Base-by-base conservation (phyloP, 1,139 yeast genomes). In the Wickerhamiella infanticola region DNA sequence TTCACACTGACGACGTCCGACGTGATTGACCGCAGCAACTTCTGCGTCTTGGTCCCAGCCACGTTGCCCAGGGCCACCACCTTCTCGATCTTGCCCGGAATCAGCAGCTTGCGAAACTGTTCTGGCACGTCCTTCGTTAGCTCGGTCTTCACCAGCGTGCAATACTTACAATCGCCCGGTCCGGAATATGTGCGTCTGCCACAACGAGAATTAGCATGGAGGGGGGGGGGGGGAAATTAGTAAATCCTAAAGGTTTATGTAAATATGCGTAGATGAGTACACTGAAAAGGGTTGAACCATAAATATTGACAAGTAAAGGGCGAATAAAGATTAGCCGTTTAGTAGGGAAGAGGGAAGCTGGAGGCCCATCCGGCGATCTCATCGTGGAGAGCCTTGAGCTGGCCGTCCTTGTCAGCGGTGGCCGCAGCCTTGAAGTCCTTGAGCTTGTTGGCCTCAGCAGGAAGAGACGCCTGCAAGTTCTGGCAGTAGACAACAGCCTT, bases 281-380 rank as follows among this genome's bases (percentile, higher is more conserved):
- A 23, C 7, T 23, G 18, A n/a, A n/a, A 11, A 24, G 39, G 39
- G 38, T 33, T 41, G 43, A 41, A 35, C 43, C 43, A 35, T 35
- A 25, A 24, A 23, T 18, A 11, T 11, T 18, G 7, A 35, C 13
- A n/a, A 9, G 13, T 18, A 9, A 13, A 6, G 3, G 37, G 23
- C 37, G 13, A 13, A 35, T 13, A 9, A 11, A n/a, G 37, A 13
- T 7, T 6, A 11, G 6, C 9, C 13, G 39, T 33, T 55, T 60
- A 63, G 50, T 63, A 68, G 56, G 97, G 84, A 59, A 90, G 77
- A 64, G 97, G 97, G 77, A 77, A 90, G 62, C 77, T 81, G 61
- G 90, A 90, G 56, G 94, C 94, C 97, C 97, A 90, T 57, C 72
- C 72, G 59, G 79, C 73, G 57, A 90, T 80, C 69, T 90, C 96